Conservation (phyloP, 768 basidiomycete species). For the Calocybe indica region DNA sequence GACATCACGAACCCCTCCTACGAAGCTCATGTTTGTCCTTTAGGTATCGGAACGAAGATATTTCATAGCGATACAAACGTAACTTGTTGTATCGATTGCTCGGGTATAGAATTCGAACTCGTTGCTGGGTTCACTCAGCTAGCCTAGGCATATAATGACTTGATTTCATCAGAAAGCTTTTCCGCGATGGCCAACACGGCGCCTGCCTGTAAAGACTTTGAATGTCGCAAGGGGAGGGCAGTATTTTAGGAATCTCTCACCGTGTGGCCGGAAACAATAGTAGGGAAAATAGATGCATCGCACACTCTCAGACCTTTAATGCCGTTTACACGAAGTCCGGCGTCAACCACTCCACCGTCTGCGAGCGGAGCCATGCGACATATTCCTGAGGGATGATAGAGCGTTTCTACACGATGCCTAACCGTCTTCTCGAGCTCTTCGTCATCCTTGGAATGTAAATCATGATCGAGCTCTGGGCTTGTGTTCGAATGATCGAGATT, state of each 20-base stretch:
- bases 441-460: constrained; percentile 28
- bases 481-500: constrained; percentile 27
- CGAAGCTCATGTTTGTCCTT: not conserved
- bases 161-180: constrained; percentile 25
- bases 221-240: not conserved
- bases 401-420: constrained; percentile 36
- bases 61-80: no score
- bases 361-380: constrained; percentile 40
- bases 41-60: not conserved
- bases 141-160: constrained; percentile 1
- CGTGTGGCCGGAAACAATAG: constrained; percentile 42
- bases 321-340: constrained; percentile 32
- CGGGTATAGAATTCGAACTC: no score
- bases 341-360: constrained; percentile 34
- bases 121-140: no score
- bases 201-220: constrained; percentile 16
- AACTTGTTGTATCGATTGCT: no score
- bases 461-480: constrained; percentile 33
- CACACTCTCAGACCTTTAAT: constrained; percentile 37
- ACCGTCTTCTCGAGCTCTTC: constrained; percentile 36
- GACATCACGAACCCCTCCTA: no score
- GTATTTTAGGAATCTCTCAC: constrained; percentile 17
- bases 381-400: constrained; percentile 42
- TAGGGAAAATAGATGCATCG: constrained; percentile 43
- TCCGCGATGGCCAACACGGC: constrained; percentile 25